These are phyloP conservation scores for Pezicula carpinea DNA, from an alignment of 2,329 filamentous ascomycete species.

Conservation along the genomic window DNA sequence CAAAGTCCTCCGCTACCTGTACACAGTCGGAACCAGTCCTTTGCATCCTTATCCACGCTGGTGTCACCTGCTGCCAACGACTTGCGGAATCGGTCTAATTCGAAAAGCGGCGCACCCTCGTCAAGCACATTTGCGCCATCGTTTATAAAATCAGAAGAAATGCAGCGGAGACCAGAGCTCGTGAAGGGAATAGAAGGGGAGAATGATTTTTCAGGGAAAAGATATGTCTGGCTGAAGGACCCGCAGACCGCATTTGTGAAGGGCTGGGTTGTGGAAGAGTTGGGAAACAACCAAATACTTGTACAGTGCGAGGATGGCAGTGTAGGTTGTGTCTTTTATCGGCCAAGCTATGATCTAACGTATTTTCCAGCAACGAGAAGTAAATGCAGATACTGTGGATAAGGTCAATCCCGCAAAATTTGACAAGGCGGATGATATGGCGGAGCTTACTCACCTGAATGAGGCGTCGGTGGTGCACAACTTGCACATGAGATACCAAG, in stretches of 20 bases:
- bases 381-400: constrained; percentile 83
- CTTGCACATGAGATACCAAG: constrained; percentile 87
- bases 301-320: constrained; percentile 93
- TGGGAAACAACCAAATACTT: constrained; percentile 62
- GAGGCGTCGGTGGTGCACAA: constrained; percentile 98
- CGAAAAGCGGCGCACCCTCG: constrained; percentile 57
- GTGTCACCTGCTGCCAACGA: constrained; percentile 18
- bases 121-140: constrained; percentile 90
- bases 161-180: constrained; percentile 51
- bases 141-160: constrained; percentile 87
- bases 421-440: constrained; percentile 99
- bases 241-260: constrained; percentile 82
- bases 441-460: constrained; percentile 94
- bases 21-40: constrained; percentile 69
- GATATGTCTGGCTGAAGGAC: constrained; percentile 97
- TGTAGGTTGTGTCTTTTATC: constrained; percentile 44
- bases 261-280: constrained; percentile 85
- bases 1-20: constrained; percentile 33
- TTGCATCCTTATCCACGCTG: constrained; percentile 42
- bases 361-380: constrained; percentile 70
- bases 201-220: constrained; percentile 97
- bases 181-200: constrained; percentile 84
- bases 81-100: constrained; percentile 50
- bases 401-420: constrained; percentile 99
- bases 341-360: constrained; percentile 10